A percentile compares a stretch with the other conserved stretches of the same genome.
phyloP scores from a whole-genome alignment of 352 stramenopile genomes.

The Pythium rishiriense region DNA sequence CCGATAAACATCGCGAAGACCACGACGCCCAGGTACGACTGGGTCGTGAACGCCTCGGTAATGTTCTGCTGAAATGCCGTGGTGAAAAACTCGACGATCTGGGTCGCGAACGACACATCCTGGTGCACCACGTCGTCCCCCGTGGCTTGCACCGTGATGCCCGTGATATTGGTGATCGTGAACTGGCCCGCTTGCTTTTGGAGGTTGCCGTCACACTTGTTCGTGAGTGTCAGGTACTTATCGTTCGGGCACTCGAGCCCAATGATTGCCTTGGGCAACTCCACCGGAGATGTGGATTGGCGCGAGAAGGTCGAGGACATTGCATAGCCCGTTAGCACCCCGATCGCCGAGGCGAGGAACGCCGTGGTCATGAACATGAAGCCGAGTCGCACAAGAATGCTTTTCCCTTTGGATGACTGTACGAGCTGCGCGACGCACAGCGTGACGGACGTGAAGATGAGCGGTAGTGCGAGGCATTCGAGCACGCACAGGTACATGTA shows the following conservation, averaged over 20 bases:
- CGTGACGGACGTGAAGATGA: conserved; percentile 72
- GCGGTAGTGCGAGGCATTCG: conserved; percentile 56
- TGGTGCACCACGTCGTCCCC: conserved; percentile 33
- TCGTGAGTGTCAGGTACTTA: conserved; percentile 37
- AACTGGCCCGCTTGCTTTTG: conserved; percentile 37
- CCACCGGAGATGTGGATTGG: conserved; percentile 17
- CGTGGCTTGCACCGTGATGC: conserved; percentile 33
- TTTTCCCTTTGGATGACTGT: conserved; percentile 45
- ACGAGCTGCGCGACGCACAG: conserved; percentile 62
- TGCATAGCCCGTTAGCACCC: conserved; percentile 40
- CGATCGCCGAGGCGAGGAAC: conserved; percentile 42
- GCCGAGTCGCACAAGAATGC: conserved; percentile 45
- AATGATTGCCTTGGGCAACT: conserved; percentile 32
- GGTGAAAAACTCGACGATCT: conserved; percentile 59
- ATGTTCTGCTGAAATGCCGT: conserved; percentile 61
- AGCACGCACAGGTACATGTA: conserved; percentile 38
- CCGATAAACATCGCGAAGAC: conserved; percentile 65
- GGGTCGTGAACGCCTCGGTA: conserved; percentile 44
- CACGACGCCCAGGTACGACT: conserved; percentile 47
- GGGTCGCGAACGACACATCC: conserved; percentile 34
- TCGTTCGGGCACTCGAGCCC: conserved; percentile 57
- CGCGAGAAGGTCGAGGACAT: conserved; percentile 33
- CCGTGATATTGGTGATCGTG: conserved; percentile 48
- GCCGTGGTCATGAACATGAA: conserved; percentile 43
- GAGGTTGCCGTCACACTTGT: conserved; percentile 28